Conservation (phyloP, 306 rosid genomes). For the Hylodesmum podocarpum region DNA sequence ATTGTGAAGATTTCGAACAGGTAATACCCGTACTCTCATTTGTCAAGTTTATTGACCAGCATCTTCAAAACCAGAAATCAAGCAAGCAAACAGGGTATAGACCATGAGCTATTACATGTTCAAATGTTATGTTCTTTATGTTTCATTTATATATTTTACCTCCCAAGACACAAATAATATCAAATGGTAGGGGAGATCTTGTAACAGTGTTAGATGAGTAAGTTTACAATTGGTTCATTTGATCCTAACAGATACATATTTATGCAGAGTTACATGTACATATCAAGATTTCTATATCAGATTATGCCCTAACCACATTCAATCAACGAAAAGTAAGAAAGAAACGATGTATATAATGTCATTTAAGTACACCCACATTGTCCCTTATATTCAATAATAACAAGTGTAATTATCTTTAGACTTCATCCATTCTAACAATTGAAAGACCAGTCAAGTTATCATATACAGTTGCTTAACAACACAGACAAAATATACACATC, state of each 20-base stretch:
- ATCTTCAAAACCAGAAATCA: conserved; percentile 21
- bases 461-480: conserved; percentile 6
- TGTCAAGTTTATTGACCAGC: conserved; percentile 11
- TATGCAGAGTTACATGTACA: not conserved
- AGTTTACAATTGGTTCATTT: conserved; percentile 10
- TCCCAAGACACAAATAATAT: not conserved
- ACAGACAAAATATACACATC: conserved; percentile 13
- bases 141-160: not conserved
- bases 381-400: not conserved
- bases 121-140: not conserved
- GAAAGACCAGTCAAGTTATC: not conserved
- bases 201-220: not conserved
- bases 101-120: conserved; percentile 5
- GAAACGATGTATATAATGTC: not conserved
- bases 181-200: conserved; percentile 21
- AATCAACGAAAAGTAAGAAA: conserved; percentile 1
- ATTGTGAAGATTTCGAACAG: conserved; percentile 12
- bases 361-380: not conserved
- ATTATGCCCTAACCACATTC: not conserved
- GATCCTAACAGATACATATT: not conserved
- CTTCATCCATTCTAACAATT: conserved; percentile 11
- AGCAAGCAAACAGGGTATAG: conserved; percentile 16
- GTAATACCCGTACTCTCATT: conserved; percentile 19
- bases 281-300: conserved; percentile 13
- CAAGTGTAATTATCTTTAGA: not conserved